A percentile compares a stretch with the other conserved stretches of the same genome.
Conservation (phyloP, 805 yeast genomes). For the Candida caryicola region DNA sequence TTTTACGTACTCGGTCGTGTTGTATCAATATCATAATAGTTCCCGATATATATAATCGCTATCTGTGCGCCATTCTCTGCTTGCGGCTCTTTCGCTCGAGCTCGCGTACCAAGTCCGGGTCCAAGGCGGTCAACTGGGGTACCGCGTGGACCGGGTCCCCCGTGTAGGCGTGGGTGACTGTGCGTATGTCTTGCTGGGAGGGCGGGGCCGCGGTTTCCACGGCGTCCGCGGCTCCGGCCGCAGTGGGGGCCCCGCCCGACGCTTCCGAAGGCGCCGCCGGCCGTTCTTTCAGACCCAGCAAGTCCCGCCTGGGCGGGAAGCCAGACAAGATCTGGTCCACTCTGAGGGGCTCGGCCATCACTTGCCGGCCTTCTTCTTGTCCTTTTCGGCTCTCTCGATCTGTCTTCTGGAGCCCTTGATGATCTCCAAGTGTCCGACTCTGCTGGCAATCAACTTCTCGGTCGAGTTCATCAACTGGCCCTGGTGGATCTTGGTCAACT, state of each 20-base stretch:
- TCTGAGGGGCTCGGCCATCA: slow-evolving; percentile 1
- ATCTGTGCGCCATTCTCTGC: slow-evolving; percentile 4
- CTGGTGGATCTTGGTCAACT: slow-evolving; percentile 55
- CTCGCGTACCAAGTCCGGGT: slow-evolving; percentile 22
- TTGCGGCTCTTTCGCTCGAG: slow-evolving; percentile 14
- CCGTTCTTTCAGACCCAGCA: too few species aligned
- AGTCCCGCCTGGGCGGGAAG: neutral
- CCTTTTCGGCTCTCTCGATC: slow-evolving; percentile 60
- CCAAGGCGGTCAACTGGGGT: slow-evolving; percentile 26
- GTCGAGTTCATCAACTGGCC: slow-evolving; percentile 59
- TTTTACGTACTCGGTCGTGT: too few species aligned
- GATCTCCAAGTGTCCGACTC: slow-evolving; percentile 92
- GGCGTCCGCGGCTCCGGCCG: too few species aligned
- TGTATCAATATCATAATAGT: too few species aligned
- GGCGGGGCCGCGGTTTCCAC: too few species aligned
- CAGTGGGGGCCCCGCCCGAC: too few species aligned
- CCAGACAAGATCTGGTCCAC: neutral
- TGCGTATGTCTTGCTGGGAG: too few species aligned
- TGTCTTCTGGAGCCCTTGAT: slow-evolving; percentile 88
- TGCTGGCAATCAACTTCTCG: slow-evolving; percentile 79
- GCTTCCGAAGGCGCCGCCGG: too few species aligned
- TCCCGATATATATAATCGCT: too few species aligned
- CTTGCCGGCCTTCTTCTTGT: slow-evolving; percentile 18
- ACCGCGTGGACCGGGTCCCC: slow-evolving; percentile 5
- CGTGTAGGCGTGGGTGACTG: neutral